Conservation (phyloP, 805 yeast genomes). For the Metschnikowia lunata region DNA sequence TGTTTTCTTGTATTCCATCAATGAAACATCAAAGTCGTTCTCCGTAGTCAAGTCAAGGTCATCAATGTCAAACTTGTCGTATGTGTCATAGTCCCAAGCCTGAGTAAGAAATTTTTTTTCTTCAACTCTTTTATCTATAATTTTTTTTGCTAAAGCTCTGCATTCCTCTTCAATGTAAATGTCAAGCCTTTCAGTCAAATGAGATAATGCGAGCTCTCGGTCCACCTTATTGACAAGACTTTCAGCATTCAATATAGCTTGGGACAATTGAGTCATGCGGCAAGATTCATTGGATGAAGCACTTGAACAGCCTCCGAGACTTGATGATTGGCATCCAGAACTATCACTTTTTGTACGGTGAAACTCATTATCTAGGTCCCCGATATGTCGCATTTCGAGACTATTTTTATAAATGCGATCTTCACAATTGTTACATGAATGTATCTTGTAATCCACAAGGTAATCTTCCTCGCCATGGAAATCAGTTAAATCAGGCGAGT, state of each 20-base stretch:
- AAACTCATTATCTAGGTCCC: slow-evolving; percentile 16
- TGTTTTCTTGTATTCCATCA: slow-evolving; percentile 44
- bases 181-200: slow-evolving; percentile 31
- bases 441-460: slow-evolving; percentile 33
- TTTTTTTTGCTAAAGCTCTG: slow-evolving; percentile 26
- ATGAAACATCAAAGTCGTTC: slow-evolving; percentile 35
- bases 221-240: slow-evolving; percentile 30
- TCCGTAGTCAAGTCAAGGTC: slow-evolving; percentile 17
- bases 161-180: slow-evolving; percentile 30
- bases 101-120: slow-evolving; percentile 27
- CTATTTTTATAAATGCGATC: slow-evolving; percentile 20
- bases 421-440: slow-evolving; percentile 23
- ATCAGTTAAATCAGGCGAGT: slow-evolving; percentile 37
- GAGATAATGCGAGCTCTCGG: slow-evolving; percentile 30
- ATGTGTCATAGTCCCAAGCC: slow-evolving; percentile 40
- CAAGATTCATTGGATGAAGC: slow-evolving; percentile 10
- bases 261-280: slow-evolving; percentile 28
- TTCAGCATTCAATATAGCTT: slow-evolving; percentile 33
- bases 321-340: slow-evolving; percentile 2
- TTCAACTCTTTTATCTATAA: slow-evolving; percentile 31
- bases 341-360: neutral
- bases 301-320: slow-evolving; percentile 10
- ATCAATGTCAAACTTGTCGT: slow-evolving; percentile 39
- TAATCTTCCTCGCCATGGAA: slow-evolving; percentile 30
- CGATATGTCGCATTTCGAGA: slow-evolving; percentile 13